Base-by-base conservation (phyloP, 2,329 filamentous ascomycete species). In the Dothiorella sarmentorum region DNA sequence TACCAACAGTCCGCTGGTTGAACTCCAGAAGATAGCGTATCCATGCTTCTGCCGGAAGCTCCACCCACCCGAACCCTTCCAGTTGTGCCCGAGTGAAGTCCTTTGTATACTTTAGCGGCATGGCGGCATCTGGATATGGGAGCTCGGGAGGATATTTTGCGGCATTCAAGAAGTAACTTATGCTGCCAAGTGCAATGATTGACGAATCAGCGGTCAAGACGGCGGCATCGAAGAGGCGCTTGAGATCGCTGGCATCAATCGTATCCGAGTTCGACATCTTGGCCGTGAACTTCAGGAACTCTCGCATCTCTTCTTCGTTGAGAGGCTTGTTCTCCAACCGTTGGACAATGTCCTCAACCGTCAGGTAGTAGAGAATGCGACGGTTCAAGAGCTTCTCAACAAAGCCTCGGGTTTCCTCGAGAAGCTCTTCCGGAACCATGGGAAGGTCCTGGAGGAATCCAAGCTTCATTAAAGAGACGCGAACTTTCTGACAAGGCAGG, bases 401-500 rank as follows among this genome's bases (percentile, higher is more conserved):
- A 65, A 99, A 96, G 0, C 82, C 81, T n/a, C 82, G 78, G 4
- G 83, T 80, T 53, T 79, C 82, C 9, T 85, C 80, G 60, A 87
- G 84, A 65, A 97, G 80, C 61, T 87, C 85, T 43, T 90, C 84
- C 1, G 93, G 89, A 3, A 97, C 80, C 37, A 95, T 86, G 0
- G 94, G 91, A 62, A 99, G 94, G 31, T 89, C 89, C 59, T 92
- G 87, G 59, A 97, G 85, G 68, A 99, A 99, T 65, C 82, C 85
- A 38, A 88, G 73, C 40, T 86, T 84, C 79, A 78, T 89, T 70
- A 70, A 88, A 76, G 70, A 89, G 65, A 96, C 82, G 31, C 94
- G 89, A 33, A 97, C 90, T 64, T 89, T 83, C 11, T 89, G 85
- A 33, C 89, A 95, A n/a, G 88, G 85, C 56, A 97, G 79, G 6